Evolutionary conservation across 2,329 filamentous ascomycete genomes (phyloP), one percentile per base, ranked within the genome.

Genomic region (Pseudogymnoascus sp.): DNA sequence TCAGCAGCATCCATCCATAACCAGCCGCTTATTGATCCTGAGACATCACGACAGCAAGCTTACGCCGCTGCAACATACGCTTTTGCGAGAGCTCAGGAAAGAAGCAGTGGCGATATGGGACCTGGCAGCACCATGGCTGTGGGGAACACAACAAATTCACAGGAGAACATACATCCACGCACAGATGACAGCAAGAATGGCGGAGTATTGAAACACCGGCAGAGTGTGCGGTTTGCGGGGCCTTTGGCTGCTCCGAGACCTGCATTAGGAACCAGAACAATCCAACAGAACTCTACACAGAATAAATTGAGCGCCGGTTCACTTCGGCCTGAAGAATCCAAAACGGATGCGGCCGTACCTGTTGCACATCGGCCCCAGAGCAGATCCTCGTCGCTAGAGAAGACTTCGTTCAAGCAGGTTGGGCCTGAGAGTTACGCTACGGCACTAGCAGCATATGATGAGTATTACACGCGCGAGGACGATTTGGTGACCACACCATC

Each of bases 11-110:
- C 80, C 35, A 72, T 77, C 30, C 76, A 76, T 58, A 75, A 77
- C 30, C 74, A 75, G 62, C 71, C 81, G 58, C 74, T 78, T 58
- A 80, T 84, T 47, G 74, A 78, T 65, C 78, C 79, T 1, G 72
- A 71, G 9, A 70, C 74, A 3, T 80, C 81, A 2, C 78, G 81
- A 57, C 76, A 82, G 60, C 82, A 88, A 70, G 86, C 86, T 6
- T 80, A 83, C 38, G 78, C 81, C 38, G 86, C 86, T 20, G 86
- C 86, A 6, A 74, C 76, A 35, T 75, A 85, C 67, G 87, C 86
- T 1, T 89, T 82, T 68, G 71, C 75, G 6, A 77, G 80, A 62
- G 80, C 81, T n/a, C 75, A 75, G 60, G 75, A 75, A 36, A 74
- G 76, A 11, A 73, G 68, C 38, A 74, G 68, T 61, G 68, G 69